Conservation (phyloP, 2,329 filamentous ascomycete genomes). For the Colletotrichum sp. region DNA sequence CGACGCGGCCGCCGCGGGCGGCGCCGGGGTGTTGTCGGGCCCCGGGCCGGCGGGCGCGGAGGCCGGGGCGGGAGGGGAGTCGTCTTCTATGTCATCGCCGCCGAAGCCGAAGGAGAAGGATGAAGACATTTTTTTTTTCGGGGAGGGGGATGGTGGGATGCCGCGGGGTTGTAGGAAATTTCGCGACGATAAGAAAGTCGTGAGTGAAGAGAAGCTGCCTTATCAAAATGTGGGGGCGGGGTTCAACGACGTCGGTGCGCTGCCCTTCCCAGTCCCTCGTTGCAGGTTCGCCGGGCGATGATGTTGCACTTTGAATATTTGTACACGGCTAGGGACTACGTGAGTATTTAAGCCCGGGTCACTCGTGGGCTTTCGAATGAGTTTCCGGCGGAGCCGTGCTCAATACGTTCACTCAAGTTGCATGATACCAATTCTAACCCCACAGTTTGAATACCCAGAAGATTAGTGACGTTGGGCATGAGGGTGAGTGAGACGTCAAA, state of each 20-base stretch:
- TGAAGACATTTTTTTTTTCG: slow-evolving; percentile 28
- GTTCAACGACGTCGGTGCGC: not conserved
- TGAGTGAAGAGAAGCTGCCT: not conserved
- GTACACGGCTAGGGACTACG: not conserved
- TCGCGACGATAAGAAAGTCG: not conserved
- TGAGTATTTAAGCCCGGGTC: not conserved
- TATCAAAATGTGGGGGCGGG: slow-evolving; percentile 16
- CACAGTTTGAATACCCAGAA: not conserved
- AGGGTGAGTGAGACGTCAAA: not conserved
- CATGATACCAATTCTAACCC: not conserved
- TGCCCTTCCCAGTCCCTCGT: not conserved
- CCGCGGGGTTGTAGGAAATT: slow-evolving; percentile 8
- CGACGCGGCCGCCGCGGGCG: slow-evolving; percentile 34
- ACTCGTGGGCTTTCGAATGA: not conserved
- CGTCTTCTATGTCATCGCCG: slow-evolving; percentile 68
- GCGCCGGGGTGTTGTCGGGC: slow-evolving; percentile 27
- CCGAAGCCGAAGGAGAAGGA: slow-evolving; percentile 67
- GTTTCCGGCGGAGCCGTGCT: not conserved
- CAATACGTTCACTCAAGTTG: not conserved
- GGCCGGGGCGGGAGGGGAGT: slow-evolving; percentile 29
- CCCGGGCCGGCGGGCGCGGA: slow-evolving; percentile 2
- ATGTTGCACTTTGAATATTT: not conserved
- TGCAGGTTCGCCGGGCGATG: not conserved
- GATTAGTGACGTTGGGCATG: not conserved
- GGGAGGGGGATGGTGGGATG: not conserved